phyloP scores from a whole-genome alignment of 1,139 yeast species.

The Debaryomyces sp. region DNA sequence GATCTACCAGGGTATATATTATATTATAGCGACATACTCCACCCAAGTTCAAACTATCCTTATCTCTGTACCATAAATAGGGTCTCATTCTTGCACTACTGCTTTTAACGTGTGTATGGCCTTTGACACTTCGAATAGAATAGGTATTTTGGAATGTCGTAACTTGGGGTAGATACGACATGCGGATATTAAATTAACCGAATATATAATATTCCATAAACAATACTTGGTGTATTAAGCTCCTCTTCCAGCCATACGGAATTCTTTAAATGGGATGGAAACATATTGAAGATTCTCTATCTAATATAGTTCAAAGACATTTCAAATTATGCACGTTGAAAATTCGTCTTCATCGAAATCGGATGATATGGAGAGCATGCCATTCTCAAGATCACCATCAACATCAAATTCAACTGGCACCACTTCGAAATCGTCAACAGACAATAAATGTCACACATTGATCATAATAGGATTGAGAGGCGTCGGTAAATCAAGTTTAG shows the following conservation, averaged over 20 bases:
- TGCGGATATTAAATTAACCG: conserved; percentile 4
- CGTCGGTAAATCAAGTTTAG: conserved; percentile 20
- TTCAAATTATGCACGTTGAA: background rate
- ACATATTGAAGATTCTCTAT: background rate
- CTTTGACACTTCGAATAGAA: background rate
- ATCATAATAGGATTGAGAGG: conserved; percentile 21
- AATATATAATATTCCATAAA: background rate
- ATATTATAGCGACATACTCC: conserved; percentile 41
- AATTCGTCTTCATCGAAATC: background rate
- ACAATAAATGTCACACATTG: conserved; percentile 5
- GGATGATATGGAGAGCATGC: background rate
- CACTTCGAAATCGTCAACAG: background rate
- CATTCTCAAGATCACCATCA: conserved; percentile 3
- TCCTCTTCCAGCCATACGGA: background rate
- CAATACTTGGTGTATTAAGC: background rate
- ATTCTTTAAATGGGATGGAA: background rate
- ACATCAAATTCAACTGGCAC: background rate
- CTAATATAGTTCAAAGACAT: background rate
- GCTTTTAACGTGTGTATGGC: background rate
- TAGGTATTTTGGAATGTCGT: background rate
- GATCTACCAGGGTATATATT: conserved; percentile 26
- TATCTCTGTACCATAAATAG: conserved; percentile 45
- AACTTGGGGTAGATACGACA: conserved; percentile 6
- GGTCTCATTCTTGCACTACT: conserved; percentile 14
- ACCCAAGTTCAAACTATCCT: conserved; percentile 37